Percentiles rank a stretch among this genome's conserved stretches.
Evolutionary conservation across 2,329 filamentous ascomycete species (phyloP).

Genomic region (Ceratocystiopsis sp.): DNA sequence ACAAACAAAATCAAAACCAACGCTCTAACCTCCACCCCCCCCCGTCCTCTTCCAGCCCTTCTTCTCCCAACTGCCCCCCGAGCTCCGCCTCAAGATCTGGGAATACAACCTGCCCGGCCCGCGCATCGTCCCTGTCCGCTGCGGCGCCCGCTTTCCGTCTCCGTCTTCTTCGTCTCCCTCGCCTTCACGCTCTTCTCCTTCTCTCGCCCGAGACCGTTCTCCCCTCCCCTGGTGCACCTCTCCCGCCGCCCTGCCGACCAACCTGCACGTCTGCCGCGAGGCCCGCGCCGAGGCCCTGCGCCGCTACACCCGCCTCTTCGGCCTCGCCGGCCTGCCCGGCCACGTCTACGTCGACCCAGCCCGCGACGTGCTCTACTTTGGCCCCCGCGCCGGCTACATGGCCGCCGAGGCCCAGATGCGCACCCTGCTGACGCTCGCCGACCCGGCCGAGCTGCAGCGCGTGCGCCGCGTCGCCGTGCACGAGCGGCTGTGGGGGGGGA

Average conservation of each 20-base stretch:
- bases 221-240: conserved; percentile 21
- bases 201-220: not conserved
- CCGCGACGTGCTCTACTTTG: conserved; percentile 31
- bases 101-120: conserved; percentile 23
- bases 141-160: conserved; percentile 7
- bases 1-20: too few species aligned
- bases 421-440: conserved; percentile 25
- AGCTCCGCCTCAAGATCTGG: conserved; percentile 32
- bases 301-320: conserved; percentile 23
- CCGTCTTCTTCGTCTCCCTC: not conserved
- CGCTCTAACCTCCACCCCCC: too few species aligned
- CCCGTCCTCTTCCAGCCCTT: conserved; percentile 23
- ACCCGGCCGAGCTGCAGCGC: conserved; percentile 21
- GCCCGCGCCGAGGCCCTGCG: conserved; percentile 26
- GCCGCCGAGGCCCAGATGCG: conserved; percentile 27
- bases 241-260: conserved; percentile 22
- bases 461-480: conserved; percentile 28
- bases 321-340: conserved; percentile 23
- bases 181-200: conserved; percentile 7
- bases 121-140: conserved; percentile 27
- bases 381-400: conserved; percentile 26
- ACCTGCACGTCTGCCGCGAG: conserved; percentile 29
- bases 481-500: conserved; percentile 19
- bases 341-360: conserved; percentile 24
- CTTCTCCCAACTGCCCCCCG: conserved; percentile 26